Evolutionary conservation across 805 yeast species (phyloP).

Genomic region (Yarrowia sp.): DNA sequence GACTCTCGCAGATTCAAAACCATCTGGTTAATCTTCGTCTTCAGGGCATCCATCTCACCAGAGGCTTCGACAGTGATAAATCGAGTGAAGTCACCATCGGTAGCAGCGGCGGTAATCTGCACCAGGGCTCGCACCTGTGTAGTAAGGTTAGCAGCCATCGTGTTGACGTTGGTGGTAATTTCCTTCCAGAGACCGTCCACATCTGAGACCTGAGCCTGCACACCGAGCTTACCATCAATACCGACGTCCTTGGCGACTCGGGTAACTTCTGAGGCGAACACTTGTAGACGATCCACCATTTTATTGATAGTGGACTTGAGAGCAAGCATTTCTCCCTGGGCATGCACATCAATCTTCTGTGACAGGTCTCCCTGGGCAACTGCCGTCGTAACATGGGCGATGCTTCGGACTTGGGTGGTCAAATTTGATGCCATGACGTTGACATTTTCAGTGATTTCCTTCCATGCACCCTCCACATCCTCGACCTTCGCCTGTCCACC

Average conservation of each 20-base stretch:
- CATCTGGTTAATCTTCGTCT: slow-evolving; percentile 67
- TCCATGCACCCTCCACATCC: slow-evolving; percentile 84
- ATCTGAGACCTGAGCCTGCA: slow-evolving; percentile 85
- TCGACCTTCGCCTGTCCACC: slow-evolving; percentile 86
- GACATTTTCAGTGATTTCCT: slow-evolving; percentile 76
- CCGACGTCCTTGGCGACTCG: slow-evolving; percentile 91
- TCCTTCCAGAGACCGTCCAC: slow-evolving; percentile 92
- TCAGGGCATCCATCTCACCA: slow-evolving; percentile 75
- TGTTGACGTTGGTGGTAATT: slow-evolving; percentile 84
- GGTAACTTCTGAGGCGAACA: slow-evolving; percentile 84
- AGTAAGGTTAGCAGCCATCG: slow-evolving; percentile 91
- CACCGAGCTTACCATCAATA: slow-evolving; percentile 88
- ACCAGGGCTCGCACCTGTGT: slow-evolving; percentile 92
- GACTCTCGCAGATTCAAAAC: slow-evolving; percentile 83
- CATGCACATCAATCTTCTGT: slow-evolving; percentile 82
- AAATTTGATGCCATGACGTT: slow-evolving; percentile 85
- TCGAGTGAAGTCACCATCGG: slow-evolving; percentile 88
- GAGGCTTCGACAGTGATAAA: slow-evolving; percentile 87
- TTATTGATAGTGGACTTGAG: slow-evolving; percentile 82
- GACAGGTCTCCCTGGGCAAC: slow-evolving; percentile 87
- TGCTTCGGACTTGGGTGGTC: slow-evolving; percentile 83
- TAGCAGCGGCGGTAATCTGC: slow-evolving; percentile 89
- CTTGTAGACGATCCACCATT: slow-evolving; percentile 88
- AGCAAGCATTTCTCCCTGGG: slow-evolving; percentile 86
- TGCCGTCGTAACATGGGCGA: slow-evolving; percentile 87